Conservation (phyloP, 2,329 filamentous ascomycete species). For the Lasiodiplodia hormozganensis region DNA sequence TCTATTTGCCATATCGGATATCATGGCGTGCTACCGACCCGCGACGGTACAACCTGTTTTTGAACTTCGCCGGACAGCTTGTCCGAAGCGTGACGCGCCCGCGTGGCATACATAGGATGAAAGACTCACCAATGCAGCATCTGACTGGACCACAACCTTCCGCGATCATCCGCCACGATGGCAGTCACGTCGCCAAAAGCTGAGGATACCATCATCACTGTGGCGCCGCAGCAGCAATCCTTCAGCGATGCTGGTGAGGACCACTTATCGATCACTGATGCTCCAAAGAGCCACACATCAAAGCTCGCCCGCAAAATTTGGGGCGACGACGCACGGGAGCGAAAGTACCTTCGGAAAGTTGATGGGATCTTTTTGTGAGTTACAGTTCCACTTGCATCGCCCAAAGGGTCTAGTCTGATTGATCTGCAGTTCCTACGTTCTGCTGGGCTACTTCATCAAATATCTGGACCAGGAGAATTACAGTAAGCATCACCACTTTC, state of each 20-base stretch:
- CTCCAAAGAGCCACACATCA: background rate
- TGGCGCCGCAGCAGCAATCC: constrained; percentile 1
- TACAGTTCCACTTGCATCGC: background rate
- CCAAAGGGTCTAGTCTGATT: background rate
- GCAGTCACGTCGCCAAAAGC: background rate
- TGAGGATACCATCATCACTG: constrained; percentile 6
- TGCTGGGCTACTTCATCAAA: constrained; percentile 20
- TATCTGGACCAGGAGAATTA: constrained; percentile 21
- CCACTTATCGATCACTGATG: background rate
- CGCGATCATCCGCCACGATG: background rate
- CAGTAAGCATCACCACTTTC: background rate
- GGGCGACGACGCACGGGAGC: constrained; percentile 13
- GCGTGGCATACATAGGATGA: constrained; percentile 12
- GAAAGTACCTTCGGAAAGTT: constrained; percentile 14
- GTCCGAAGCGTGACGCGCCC: background rate
- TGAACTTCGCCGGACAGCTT: background rate
- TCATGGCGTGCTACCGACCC: constrained; percentile 20
- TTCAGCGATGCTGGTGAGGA: background rate
- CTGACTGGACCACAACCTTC: background rate
- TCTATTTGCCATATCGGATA: constrained; percentile 13
- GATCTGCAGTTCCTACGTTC: background rate
- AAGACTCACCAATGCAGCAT: background rate
- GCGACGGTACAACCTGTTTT: background rate
- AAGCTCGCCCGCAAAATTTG: constrained; percentile 1
- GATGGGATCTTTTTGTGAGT: constrained; percentile 15